Evolutionary conservation across 148 eudicot genomes (phyloP).

Genomic region (Tetragonia tetragonoides): DNA sequence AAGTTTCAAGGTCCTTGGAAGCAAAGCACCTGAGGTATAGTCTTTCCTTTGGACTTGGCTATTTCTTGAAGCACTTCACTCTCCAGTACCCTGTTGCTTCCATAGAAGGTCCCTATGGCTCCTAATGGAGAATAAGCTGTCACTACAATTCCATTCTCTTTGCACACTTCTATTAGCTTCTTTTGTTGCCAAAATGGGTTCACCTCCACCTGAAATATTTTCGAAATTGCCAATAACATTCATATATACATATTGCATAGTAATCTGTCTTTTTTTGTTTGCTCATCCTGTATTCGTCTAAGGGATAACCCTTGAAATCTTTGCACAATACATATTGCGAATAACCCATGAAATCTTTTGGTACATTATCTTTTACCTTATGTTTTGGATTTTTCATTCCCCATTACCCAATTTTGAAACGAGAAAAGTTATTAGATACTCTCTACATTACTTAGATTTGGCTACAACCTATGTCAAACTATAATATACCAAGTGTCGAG

Average conservation of each 20-base stretch:
- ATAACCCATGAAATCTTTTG: too few species aligned
- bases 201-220: slow-evolving; percentile 59
- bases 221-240: neutral
- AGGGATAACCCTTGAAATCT: too few species aligned
- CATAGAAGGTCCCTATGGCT: slow-evolving; percentile 63
- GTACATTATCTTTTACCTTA: too few species aligned
- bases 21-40: slow-evolving; percentile 56
- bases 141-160: slow-evolving; percentile 48
- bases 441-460: too few species aligned
- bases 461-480: too few species aligned
- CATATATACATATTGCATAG: neutral
- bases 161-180: slow-evolving; percentile 59
- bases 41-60: slow-evolving; percentile 62
- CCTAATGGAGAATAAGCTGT: slow-evolving; percentile 80
- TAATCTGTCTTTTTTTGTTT: neutral
- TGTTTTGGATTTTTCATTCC: too few species aligned
- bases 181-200: slow-evolving; percentile 79
- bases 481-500: too few species aligned
- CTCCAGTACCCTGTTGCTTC: slow-evolving; percentile 60
- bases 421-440: too few species aligned
- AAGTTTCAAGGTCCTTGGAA: neutral
- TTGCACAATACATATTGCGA: too few species aligned
- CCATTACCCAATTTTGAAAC: too few species aligned
- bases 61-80: slow-evolving; percentile 56
- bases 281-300: too few species aligned